phyloP scores from a whole-genome alignment of 805 yeast species.

The Starmerella etchellsii region DNA sequence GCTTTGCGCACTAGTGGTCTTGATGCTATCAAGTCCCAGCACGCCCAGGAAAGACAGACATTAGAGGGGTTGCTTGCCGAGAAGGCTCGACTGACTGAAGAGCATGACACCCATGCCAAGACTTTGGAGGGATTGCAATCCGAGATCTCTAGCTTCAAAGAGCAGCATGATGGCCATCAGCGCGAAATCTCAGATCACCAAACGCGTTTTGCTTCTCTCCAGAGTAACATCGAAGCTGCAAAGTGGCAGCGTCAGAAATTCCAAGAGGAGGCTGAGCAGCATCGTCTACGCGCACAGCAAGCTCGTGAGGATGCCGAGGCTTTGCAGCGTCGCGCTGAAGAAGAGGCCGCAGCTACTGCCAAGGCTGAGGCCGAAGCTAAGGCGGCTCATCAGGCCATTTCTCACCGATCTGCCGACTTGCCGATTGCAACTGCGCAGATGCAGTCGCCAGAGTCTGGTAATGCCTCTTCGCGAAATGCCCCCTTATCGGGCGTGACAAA shows the following conservation, averaged over 20 bases:
- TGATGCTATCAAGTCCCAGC: conserved; percentile 20
- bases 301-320: conserved; percentile 10
- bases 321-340: conserved; percentile 3
- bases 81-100: conserved; percentile 20
- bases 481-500: not conserved
- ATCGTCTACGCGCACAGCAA: conserved; percentile 9
- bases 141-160: conserved; percentile 1
- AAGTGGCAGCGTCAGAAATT: conserved; percentile 9
- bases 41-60: conserved; percentile 8
- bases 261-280: conserved; percentile 16
- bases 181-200: conserved; percentile 7
- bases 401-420: not conserved
- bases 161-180: not conserved
- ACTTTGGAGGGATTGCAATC: not conserved
- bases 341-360: conserved; percentile 8
- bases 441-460: not conserved
- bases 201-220: conserved; percentile 1
- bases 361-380: conserved; percentile 6
- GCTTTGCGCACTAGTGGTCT: conserved; percentile 21
- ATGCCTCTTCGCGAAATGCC: not conserved
- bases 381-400: not conserved
- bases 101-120: conserved; percentile 11
- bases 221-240: conserved; percentile 7
- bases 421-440: not conserved
- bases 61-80: conserved; percentile 4